These are phyloP conservation scores for Komagataella kurtzmanii DNA, from an alignment of 805 yeast species.

Conservation along the genomic window DNA sequence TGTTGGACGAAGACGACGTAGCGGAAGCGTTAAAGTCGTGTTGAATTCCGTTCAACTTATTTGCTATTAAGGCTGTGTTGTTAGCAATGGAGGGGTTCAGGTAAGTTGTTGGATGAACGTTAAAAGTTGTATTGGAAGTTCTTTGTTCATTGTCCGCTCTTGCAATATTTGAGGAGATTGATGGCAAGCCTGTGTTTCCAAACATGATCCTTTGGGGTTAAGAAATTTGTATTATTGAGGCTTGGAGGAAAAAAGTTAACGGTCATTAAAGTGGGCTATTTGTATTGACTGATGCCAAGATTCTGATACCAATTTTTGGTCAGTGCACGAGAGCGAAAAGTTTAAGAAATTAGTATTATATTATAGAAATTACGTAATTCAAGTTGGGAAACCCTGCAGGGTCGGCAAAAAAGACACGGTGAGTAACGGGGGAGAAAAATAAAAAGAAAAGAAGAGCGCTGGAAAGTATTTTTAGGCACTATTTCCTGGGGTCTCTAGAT, in stretches of 20 bases:
- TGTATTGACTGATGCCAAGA: neutral
- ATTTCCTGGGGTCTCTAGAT: neutral
- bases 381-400: neutral
- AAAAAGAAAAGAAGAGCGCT: neutral
- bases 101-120: constrained; percentile 17
- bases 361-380: neutral
- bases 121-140: neutral
- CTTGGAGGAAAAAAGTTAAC: neutral
- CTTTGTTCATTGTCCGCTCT: neutral
- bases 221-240: neutral
- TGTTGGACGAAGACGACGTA: neutral
- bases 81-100: constrained; percentile 5
- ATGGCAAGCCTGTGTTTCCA: neutral
- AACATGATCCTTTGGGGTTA: neutral
- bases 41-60: constrained; percentile 1
- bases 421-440: neutral
- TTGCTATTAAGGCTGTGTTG: constrained; percentile 6
- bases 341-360: neutral
- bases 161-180: neutral
- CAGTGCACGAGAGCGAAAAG: neutral
- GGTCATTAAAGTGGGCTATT: neutral
- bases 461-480: neutral
- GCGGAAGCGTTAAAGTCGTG: neutral
- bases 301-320: neutral
- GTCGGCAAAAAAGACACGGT: neutral